Conservation (phyloP, 768 basidiomycete species). For the Tulasnella sp. region DNA sequence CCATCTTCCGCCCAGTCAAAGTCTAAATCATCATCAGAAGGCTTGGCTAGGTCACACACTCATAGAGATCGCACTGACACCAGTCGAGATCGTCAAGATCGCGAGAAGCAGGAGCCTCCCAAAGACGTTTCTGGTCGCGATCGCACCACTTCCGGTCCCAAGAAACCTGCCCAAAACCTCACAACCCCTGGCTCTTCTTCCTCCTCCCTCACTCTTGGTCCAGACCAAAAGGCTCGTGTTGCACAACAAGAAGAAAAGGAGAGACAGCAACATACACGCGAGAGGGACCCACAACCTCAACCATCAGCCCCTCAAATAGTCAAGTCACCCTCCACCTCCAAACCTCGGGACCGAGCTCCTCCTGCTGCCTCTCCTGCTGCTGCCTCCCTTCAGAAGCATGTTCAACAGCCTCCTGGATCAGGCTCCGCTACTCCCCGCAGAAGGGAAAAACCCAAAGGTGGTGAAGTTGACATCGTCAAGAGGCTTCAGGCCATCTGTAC, state of each 20-base stretch:
- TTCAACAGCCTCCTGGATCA: conserved; percentile 20
- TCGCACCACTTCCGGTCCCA: no score
- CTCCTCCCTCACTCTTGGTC: no score
- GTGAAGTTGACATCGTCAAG: conserved; percentile 73
- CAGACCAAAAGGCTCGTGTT: no score
- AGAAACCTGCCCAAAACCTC: no score
- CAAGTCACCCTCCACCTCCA: conserved; percentile 14
- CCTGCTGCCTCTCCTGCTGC: conserved; percentile 52
- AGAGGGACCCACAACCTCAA: conserved; percentile 21
- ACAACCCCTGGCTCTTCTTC: no score
- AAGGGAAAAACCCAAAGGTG: conserved; percentile 63
- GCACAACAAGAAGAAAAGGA: neutral
- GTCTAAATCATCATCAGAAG: no score
- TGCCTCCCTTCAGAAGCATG: conserved; percentile 23
- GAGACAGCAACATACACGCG: neutral
- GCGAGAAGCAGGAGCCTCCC: no score
- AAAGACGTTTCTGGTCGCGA: no score
- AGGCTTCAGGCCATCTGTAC: conserved; percentile 90
- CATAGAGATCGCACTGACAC: neutral
- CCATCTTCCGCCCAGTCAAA: neutral
- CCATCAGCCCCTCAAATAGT: conserved; percentile 28
- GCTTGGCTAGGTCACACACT: neutral
- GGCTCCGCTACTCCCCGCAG: conserved; percentile 33
- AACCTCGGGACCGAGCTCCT: conserved; percentile 26
- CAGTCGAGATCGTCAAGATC: no score